Evolutionary conservation across 139 green algal species (phyloP), one percentile per base, ranked within the genome.

Genomic region (Closterium sp.): DNA sequence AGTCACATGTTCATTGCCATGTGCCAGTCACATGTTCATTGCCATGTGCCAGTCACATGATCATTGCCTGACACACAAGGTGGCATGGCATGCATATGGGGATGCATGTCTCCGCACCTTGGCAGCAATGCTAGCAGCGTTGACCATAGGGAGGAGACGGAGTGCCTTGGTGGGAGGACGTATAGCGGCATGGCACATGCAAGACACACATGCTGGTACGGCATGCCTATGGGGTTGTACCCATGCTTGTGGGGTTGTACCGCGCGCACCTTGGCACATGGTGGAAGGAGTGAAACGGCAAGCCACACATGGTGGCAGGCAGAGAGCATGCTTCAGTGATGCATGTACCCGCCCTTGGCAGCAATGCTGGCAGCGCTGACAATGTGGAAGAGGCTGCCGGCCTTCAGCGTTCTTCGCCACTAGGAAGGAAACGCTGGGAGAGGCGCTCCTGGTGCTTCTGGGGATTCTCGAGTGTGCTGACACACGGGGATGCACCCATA

Each of bases 401-500:
- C 16, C 12, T 33, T 99, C 97, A 33, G 97, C 97, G 90, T 99
- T 98, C 35, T 95, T 55, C 36, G 36, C 4, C 36, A 4, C 36
- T 55, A 55, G 4, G 36, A 55, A 6, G 36, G 4, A 6, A 55
- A 12, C 4, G 36, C 4, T 55, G 4, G 36, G 36, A 55, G 36
- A 6, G 6, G 36, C 4, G 36, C 4, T 55, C 4, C 36, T 12
- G 36, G 36, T 6, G 6, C 36, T 94, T 93, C 0, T 95, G 96
- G 7, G 97, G 92, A 88, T 99, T 97, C 9, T 97, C 97, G 10
- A 99, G 96, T 1, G 97, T 99, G 94, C 99, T 97, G 6, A 99
- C 36, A 4, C 36, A 55, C 6, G 4, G 4, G 36, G 4, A 4
- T 55, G 4, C 6, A 55, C 36, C 4, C 36, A 55, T 6, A 92